Percentiles rank a stretch among this genome's conserved stretches.
Conservation (phyloP, 768 basidiomycete species). For the Omphalotus guepiniiformis region DNA sequence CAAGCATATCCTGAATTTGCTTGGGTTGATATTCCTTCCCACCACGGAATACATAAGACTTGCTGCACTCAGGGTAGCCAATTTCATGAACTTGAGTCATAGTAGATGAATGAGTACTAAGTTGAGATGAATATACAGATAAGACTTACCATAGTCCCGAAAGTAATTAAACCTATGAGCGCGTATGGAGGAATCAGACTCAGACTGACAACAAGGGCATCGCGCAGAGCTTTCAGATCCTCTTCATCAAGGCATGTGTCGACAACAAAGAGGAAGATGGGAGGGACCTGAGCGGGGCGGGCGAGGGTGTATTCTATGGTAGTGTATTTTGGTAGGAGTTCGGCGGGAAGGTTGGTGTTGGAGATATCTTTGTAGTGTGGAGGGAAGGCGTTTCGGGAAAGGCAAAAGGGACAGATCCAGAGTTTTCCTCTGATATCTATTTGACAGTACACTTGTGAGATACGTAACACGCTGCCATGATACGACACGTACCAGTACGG, state of each 20-base stretch:
- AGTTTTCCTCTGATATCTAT: constrained; percentile 98
- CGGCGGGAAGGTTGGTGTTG: constrained; percentile 92
- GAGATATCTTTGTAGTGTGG: constrained; percentile 99
- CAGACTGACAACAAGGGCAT: constrained; percentile 92
- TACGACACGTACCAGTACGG: constrained; percentile 78
- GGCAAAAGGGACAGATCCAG: constrained; percentile 99
- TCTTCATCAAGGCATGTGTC: constrained; percentile 96
- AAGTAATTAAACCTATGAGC: constrained; percentile 94
- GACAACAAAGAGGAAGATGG: constrained; percentile 95
- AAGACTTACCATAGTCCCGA: constrained; percentile 84
- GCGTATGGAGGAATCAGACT: constrained; percentile 91
- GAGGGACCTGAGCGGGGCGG: constrained; percentile 86
- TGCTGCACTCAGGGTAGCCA: constrained; percentile 92
- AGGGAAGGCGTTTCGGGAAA: constrained; percentile 94
- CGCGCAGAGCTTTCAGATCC: constrained; percentile 91
- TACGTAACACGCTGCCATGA: constrained; percentile 3
- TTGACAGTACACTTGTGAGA: constrained; percentile 54
- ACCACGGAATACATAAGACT: constrained; percentile 98
- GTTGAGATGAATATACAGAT: too few species aligned
- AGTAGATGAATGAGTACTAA: constrained; percentile 2
- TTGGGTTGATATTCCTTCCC: constrained; percentile 95
- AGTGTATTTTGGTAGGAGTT: constrained; percentile 95
- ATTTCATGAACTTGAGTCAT: constrained; percentile 99
- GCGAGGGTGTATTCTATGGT: constrained; percentile 99
- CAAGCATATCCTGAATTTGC: constrained; percentile 98